Percentiles rank a stretch among this genome's conserved stretches.
phyloP scores from a whole-genome alignment of 2,329 filamentous ascomycete genomes.

The Talaromyces amestolkiae region DNA sequence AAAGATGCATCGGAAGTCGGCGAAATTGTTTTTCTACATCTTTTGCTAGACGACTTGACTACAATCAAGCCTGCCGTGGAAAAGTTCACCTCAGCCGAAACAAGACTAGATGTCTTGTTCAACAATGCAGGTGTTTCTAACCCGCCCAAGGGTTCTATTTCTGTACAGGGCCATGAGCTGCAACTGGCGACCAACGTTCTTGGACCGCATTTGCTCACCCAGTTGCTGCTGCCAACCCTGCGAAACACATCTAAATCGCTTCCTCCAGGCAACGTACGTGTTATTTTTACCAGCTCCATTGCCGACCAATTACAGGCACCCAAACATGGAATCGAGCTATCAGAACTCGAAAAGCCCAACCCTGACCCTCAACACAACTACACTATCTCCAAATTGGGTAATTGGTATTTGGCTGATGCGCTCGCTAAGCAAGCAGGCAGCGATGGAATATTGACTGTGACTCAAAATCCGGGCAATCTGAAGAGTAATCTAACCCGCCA shows the following conservation, averaged over 20 bases:
- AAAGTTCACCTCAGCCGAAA: constrained; percentile 39
- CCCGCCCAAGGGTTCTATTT: constrained; percentile 26
- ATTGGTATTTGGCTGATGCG: constrained; percentile 25
- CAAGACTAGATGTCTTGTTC: constrained; percentile 45
- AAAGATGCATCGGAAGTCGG: neutral
- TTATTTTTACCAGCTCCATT: constrained; percentile 31
- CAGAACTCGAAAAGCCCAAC: constrained; percentile 17
- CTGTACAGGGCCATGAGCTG: constrained; percentile 30
- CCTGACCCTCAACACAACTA: constrained; percentile 24
- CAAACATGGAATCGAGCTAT: constrained; percentile 23
- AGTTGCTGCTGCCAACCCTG: constrained; percentile 36
- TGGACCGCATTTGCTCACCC: constrained; percentile 38
- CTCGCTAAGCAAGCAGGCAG: constrained; percentile 18
- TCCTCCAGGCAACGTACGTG: constrained; percentile 28
- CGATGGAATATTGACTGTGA: constrained; percentile 23
- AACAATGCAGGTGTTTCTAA: constrained; percentile 43
- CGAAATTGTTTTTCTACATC: constrained; percentile 12
- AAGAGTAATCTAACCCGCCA: constrained; percentile 19
- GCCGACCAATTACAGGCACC: constrained; percentile 23
- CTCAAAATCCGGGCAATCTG: constrained; percentile 29
- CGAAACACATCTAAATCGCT: constrained; percentile 25
- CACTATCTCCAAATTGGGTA: constrained; percentile 23
- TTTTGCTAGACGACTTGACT: constrained; percentile 40
- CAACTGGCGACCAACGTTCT: constrained; percentile 41
- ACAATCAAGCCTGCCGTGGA: constrained; percentile 41